Conservation (phyloP, 177 flowering plant species). For the Vitis hybrid region DNA sequence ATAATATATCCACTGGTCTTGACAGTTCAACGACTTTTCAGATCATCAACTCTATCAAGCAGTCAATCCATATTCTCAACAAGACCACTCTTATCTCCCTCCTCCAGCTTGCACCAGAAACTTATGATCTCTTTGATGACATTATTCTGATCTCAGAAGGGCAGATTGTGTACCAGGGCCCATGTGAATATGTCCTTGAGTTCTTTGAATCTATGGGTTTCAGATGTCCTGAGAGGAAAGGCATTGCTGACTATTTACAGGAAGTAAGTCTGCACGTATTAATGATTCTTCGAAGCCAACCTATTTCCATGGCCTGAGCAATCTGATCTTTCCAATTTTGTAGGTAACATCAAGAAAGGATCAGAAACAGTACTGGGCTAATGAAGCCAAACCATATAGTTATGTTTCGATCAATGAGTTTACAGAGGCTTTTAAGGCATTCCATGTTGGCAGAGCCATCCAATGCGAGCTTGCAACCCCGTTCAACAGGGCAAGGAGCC, state of each 20-base stretch:
- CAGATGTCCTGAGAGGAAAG: slow-evolving; percentile 55
- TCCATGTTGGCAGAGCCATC: slow-evolving; percentile 41
- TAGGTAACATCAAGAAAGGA: slow-evolving; percentile 66
- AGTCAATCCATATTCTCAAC: slow-evolving; percentile 40
- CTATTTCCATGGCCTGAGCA: not conserved
- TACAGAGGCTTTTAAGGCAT: slow-evolving; percentile 52
- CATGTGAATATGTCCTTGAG: slow-evolving; percentile 42
- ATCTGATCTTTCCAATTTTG: not conserved
- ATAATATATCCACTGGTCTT: slow-evolving; percentile 56
- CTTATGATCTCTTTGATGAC: slow-evolving; percentile 62
- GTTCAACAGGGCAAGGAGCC: slow-evolving; percentile 47
- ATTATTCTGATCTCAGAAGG: slow-evolving; percentile 60
- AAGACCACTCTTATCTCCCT: slow-evolving; percentile 51
- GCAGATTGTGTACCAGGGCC: slow-evolving; percentile 54
- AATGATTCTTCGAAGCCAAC: not conserved
- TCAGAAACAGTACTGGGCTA: slow-evolving; percentile 57
- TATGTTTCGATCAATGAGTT: slow-evolving; percentile 44
- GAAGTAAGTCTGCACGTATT: slow-evolving; percentile 24
- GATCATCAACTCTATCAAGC: slow-evolving; percentile 44
- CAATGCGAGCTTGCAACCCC: slow-evolving; percentile 41
- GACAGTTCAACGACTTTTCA: slow-evolving; percentile 60
- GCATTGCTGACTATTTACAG: slow-evolving; percentile 54
- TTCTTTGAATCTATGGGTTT: slow-evolving; percentile 56
- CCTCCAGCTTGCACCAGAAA: slow-evolving; percentile 71
- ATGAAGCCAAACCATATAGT: slow-evolving; percentile 30